These are phyloP conservation scores for Solanum peruvianum DNA, from an alignment of 257 asterid species.

Conservation along the genomic window DNA sequence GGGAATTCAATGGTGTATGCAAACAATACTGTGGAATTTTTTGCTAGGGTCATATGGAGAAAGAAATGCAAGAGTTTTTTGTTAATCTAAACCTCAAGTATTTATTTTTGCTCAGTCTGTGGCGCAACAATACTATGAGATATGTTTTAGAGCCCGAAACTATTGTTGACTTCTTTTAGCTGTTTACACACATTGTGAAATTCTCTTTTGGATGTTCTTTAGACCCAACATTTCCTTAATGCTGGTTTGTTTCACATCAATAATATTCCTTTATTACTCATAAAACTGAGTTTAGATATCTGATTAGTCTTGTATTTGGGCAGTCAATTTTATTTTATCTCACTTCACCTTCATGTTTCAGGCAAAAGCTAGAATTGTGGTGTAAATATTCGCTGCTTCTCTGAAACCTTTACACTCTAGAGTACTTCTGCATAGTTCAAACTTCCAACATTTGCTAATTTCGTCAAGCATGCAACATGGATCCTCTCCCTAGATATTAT, in stretches of 20 bases:
- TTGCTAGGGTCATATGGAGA: neutral
- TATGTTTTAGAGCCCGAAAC: neutral
- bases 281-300: neutral
- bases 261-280: neutral
- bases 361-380: neutral
- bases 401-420: neutral
- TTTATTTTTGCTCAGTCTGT: neutral
- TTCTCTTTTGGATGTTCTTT: neutral
- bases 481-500: neutral
- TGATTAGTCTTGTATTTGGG: neutral
- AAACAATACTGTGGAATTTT: neutral
- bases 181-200: neutral
- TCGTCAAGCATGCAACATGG: neutral
- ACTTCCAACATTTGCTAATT: neutral
- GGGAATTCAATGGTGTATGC: neutral
- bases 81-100: neutral
- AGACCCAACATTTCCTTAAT: neutral
- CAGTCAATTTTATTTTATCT: neutral
- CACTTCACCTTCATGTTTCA: neutral
- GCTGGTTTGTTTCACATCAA: neutral
- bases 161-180: neutral
- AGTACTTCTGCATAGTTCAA: neutral
- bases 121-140: neutral
- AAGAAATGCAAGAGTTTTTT: neutral
- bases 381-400: neutral